Base-by-base conservation (phyloP, 129 eudicot species). In the sunflower (Helianthus annuus) region DNA sequence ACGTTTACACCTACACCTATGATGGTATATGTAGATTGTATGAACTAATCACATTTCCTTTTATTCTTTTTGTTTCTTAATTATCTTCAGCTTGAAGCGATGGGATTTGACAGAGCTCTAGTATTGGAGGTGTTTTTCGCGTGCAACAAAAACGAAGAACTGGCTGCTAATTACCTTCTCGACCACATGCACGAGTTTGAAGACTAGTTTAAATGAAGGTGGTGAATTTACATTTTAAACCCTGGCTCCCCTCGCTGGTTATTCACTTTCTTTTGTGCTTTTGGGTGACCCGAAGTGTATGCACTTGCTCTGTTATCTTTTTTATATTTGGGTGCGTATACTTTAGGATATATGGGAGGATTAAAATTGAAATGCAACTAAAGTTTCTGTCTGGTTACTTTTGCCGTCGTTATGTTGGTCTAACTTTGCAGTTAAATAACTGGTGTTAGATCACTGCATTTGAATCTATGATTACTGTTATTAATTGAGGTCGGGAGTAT, bases 141-240 rank as follows among this genome's bases (percentile, higher is more conserved):
- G 55, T 91, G 95, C 85, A 84, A 91, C 89, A 91, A 88, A 81
- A 82, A 85, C 10, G 97, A 91, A 79, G 92, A 88, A 72, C 81
- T 91, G 55, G 92, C 96, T 56, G 97, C 96, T 10, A 91, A 91
- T 78, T 91, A 85, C 46, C 86, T 91, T 29, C 80, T 91, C 14
- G 97, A 91, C 77, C 89, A 91, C 74, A 88, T 83, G 80, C 87
- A 91, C 10, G 95, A 91, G 79, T 84, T 85, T 73, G 85, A 87
- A 68, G 87, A 85, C 13, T 79, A 79, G 83, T 58, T 58, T 39
- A 38, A 19, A 68, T 42, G 63, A 34, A 61, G 3, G 17, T 60
- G 56, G 56, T 71, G 67, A 19, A 42, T 71, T 56, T 42, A 39
- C 62, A 57, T 19, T 57, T 71, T 27, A 57, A 59, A 57, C 8